Base-by-base conservation (phyloP, 2,329 filamentous ascomycete genomes). In the Tolypocladium guangdongense region DNA sequence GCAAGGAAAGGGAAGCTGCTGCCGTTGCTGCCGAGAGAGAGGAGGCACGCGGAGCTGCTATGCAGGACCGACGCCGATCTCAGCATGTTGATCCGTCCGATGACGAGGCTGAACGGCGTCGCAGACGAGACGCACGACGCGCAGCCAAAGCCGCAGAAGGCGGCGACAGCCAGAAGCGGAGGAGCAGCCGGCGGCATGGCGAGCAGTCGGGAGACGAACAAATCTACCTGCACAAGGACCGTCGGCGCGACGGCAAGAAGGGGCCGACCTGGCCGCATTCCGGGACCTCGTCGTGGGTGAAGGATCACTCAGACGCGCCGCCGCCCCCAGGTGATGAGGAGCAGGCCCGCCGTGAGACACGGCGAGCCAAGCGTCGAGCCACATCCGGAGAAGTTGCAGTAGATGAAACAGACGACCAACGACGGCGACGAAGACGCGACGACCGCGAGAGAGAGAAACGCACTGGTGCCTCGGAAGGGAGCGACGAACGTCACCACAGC, bases 221-320 rank as follows among this genome's bases (percentile, higher is more conserved):
- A 43, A 68, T 71, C 43, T 74, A 77, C 55, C 64, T 73, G 6
- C 69, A 69, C 61, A 68, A 69, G 60, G 62, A 68, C 46, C 64
- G 68, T 24, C 60, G 57, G 46, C 59, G 66, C 52, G 72, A 71
- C 47, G 69, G 63, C 50, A 71, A 66, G 51, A 58, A 69, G 36
- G 59, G 55, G 8, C 57, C 73, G 10, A 71, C 71, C 11, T 84
- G 82, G 82, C 81, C 82, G 20, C 78, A 83, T 62, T 83, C 78
- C 7, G 81, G 82, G 30, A 84, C 81, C 0, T 81, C 78, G 10
- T 84, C 80, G 0, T 85, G 82, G 82, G 81, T 84, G 5, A 83
- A 83, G 65, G 81, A 84, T 14, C 77, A 83, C 59, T 80, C 77
- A 2, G 82, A 83, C 59, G 81, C 80, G 3, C 79, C 79, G 2